Conservation (phyloP, 1,284 basidiomycete species). For the Ustilago bromivora region DNA sequence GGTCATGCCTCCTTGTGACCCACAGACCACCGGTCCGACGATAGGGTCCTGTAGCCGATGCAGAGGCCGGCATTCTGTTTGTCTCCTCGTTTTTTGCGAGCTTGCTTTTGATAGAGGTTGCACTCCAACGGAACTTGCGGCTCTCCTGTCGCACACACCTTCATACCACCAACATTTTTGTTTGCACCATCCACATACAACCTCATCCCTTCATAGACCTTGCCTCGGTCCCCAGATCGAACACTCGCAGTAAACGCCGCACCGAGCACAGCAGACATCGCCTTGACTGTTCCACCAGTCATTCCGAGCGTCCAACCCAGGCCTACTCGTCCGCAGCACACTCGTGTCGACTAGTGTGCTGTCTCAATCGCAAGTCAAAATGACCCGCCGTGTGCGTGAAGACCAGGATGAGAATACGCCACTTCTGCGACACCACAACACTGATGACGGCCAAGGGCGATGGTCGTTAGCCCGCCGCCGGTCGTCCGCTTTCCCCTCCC, state of each 20-base stretch:
- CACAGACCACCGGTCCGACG: no score
- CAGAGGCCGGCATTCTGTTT: background rate
- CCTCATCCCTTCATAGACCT: no score
- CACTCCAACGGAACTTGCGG: background rate
- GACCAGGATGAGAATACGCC: conserved; percentile 37
- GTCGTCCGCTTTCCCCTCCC: conserved; percentile 45
- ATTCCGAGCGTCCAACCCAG: background rate
- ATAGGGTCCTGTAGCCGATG: background rate
- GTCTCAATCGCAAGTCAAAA: conserved; percentile 6
- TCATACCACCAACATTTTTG: background rate
- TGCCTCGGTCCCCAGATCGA: no score
- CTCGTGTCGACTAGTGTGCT: background rate
- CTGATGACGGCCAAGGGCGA: conserved; percentile 13
- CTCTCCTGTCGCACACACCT: background rate
- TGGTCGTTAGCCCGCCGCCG: conserved; percentile 35
- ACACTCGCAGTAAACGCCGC: background rate
- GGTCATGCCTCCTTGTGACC: background rate
- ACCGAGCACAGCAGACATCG: background rate
- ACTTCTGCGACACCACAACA: conserved; percentile 14
- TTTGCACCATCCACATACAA: no score
- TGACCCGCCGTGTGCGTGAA: conserved; percentile 12
- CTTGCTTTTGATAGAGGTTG: background rate
- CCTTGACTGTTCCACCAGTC: background rate
- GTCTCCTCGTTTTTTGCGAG: background rate
- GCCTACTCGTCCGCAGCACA: background rate